Conservation (phyloP, 202 grass and related monocot genomes). For the Miscanthus sacchariflorus region DNA sequence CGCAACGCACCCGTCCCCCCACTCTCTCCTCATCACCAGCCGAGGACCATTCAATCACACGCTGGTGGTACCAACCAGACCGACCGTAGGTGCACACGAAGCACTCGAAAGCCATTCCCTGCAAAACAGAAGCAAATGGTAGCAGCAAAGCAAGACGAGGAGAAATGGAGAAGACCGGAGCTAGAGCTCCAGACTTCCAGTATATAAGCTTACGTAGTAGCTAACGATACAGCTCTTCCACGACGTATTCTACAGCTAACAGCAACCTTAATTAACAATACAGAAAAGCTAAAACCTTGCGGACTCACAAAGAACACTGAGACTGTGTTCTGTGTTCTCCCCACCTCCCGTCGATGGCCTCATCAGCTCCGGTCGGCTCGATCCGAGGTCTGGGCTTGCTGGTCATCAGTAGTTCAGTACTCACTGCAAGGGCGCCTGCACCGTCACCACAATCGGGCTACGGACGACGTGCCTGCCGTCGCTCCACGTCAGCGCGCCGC, state of each 20-base stretch:
- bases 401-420: no score
- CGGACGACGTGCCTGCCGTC: conserved; percentile 67
- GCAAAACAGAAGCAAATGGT: neutral
- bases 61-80: neutral
- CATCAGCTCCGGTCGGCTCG: neutral
- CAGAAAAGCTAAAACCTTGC: neutral
- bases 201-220: conserved; percentile 1
- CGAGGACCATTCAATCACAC: conserved; percentile 16
- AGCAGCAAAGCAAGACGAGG: neutral
- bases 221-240: conserved; percentile 27
- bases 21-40: neutral
- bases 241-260: conserved; percentile 20
- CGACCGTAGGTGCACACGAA: neutral
- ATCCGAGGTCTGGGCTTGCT: neutral
- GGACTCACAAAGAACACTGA: neutral
- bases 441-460: conserved; percentile 74
- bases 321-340: neutral
- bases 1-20: conserved; percentile 1
- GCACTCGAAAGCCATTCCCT: neutral
- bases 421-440: conserved; percentile 85
- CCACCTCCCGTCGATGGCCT: neutral
- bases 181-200: conserved; percentile 14
- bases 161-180: conserved; percentile 21
- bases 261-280: neutral
- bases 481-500: conserved; percentile 72